Evolutionary conservation across 257 asterid species (phyloP).

Genomic region (Solanum commersonii): DNA sequence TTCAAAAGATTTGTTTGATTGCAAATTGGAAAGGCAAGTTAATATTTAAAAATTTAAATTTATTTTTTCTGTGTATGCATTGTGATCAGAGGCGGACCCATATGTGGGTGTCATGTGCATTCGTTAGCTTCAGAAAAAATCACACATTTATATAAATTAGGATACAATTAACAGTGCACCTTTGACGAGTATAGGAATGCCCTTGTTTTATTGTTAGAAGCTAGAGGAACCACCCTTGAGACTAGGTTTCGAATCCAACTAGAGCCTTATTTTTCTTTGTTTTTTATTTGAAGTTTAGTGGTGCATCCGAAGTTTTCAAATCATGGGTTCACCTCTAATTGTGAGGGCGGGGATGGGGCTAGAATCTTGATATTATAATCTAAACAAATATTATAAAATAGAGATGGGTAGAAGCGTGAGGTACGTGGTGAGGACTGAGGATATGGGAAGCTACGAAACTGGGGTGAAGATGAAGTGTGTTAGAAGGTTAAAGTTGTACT

Average conservation of each 20-base stretch:
- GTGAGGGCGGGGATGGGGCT: neutral
- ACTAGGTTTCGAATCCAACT: too few species aligned
- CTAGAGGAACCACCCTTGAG: neutral
- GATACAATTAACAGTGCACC: too few species aligned
- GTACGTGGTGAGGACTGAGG: neutral
- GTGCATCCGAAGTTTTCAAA: neutral
- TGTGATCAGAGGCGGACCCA: neutral
- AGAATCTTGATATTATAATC: neutral
- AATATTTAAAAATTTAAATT: neutral
- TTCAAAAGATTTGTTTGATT: neutral
- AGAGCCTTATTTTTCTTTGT: neutral
- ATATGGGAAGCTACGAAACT: neutral
- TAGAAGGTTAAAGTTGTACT: neutral
- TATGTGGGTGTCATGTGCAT: rapidly evolving
- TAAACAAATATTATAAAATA: neutral
- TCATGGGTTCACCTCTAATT: neutral
- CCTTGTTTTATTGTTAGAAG: neutral
- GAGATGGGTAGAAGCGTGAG: neutral
- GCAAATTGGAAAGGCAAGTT: neutral
- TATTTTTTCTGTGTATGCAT: neutral
- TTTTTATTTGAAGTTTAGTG: too few species aligned
- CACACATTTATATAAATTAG: too few species aligned
- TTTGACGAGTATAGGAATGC: too few species aligned
- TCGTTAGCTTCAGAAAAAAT: too few species aligned
- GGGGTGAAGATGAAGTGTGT: neutral